Base-by-base conservation (phyloP, 345 rosid genomes). In the Sonneratia caseolaris region DNA sequence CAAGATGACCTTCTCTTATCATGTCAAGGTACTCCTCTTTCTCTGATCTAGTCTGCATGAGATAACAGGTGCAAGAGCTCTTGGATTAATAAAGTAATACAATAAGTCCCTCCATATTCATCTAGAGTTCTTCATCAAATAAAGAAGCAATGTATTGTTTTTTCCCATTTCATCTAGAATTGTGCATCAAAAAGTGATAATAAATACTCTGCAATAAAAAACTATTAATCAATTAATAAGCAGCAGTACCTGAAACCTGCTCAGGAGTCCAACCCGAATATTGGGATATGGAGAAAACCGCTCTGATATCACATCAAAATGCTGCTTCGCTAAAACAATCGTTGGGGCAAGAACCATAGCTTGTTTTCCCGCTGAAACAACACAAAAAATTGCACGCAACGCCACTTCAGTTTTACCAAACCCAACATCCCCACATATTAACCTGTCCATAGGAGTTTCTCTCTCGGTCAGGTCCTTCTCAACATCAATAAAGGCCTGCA, bases 341-440 rank as follows among this genome's bases (percentile, higher is more conserved):
- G 97, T 94, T 10, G 98, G 98, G 51, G 98, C 97, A 70, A 94
- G 83, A 77, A 94, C 89, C 98, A 94, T 94, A 73, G 96, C 90
- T 86, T 94, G 97, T 82, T 89, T 94, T 78, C 95, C 92, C 48
- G 96, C 82, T n/a, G 90, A 88, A 59, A 91, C 86, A 40, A 88
- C 96, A 80, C 89, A 87, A 75, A 88, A 88, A 72, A 91, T 88
- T 79, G 95, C 98, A 69, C 98, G 94, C 55, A 94, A 76, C 72
- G 96, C 98, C 79, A 91, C 98, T 82, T 94, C 97, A 47, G 98
- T 91, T 83, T 94, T 94, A 68, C 98, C 98, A 86, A 94, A 94
- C 53, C 98, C 98, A 83, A 91, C 97, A 82, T 91, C 98, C 73
- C 98, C 97, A 70, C 95, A 94, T 66, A 94, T 94, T 75, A 94